Base-by-base conservation (phyloP, 2,329 filamentous ascomycete species). In the Aureobasidium sp. region DNA sequence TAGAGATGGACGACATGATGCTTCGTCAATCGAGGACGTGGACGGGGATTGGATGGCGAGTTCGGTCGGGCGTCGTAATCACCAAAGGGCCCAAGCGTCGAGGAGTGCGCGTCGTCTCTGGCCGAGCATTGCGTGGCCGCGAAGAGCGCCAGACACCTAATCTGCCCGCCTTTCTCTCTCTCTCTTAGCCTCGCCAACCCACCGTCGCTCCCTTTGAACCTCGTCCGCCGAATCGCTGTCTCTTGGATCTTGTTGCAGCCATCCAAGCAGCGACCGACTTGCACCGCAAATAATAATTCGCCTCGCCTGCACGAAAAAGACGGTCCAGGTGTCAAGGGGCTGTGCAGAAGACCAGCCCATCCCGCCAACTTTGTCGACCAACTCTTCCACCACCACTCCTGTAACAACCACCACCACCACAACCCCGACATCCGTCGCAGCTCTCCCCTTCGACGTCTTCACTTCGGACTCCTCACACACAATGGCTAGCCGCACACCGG, bases 111-210 rank as follows among this genome's bases (percentile, higher is more conserved):
- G 45, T 49, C 45, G 32, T 49, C 34, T 38, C 29, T 34, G 45
- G 34, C 45, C 22, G 22, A 25, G 45, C 34, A 49, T 49, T 49
- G 45, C 45, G 45, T 39, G 45, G 45, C 45, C 45, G 45, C 34
- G 45, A 27, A 49, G 45, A 49, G 45, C 38, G 34, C 34, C 34
- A 38, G 45, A 49, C 45, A n/a, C 45, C 38, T 49, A 49, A 49
- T 49, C 45, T 49, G 45, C 34, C 24, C 34, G 45, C n/a, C 32
- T 35, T 6, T 37, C 44, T 37, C 44, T 48, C 44, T 35, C 44
- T 24, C 21, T 14, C 34, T 25, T 24, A 19, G 10, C 16, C 34
- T 30, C 35, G 32, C 39, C 34, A 49, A 49, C 38, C 24, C 45
- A 39, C 24, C 21, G 45, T 49, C 45, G 45, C 45, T 49, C 45